Evolutionary conservation across 257 asterid genomes (phyloP).

Genomic region (Galeopsis tetrahit): DNA sequence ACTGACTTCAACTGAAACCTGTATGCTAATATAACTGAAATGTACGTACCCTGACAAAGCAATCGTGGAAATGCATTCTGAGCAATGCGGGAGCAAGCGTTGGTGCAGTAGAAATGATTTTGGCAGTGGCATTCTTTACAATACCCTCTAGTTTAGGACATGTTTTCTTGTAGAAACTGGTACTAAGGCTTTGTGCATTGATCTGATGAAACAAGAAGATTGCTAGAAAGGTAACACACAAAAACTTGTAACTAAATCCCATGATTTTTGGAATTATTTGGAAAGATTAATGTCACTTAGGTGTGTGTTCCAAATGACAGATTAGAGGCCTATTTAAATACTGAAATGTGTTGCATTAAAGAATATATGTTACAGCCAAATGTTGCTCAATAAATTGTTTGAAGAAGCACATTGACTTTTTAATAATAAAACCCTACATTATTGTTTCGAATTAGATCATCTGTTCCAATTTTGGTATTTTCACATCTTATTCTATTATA

Average conservation of each 20-base stretch:
- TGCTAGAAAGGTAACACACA: constrained; percentile 27
- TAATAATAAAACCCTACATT: too few species aligned
- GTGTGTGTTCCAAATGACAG: not conserved
- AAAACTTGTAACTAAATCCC: constrained; percentile 37
- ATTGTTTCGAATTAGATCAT: too few species aligned
- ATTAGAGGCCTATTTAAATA: too few species aligned
- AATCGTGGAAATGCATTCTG: constrained; percentile 77
- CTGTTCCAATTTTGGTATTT: too few species aligned
- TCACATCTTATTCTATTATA: too few species aligned
- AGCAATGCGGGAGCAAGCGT: constrained; percentile 61
- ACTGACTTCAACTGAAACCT: too few species aligned
- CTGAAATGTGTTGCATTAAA: too few species aligned
- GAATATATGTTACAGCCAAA: too few species aligned
- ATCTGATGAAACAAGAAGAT: constrained; percentile 17
- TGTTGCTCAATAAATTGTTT: too few species aligned
- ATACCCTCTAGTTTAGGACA: constrained; percentile 53
- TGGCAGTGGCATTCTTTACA: constrained; percentile 39
- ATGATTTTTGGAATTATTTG: constrained; percentile 29
- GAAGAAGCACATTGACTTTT: too few species aligned
- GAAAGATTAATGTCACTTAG: constrained; percentile 20
- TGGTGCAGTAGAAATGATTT: constrained; percentile 44
- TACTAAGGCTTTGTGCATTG: constrained; percentile 40
- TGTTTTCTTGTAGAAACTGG: constrained; percentile 40
- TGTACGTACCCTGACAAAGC: constrained; percentile 59
- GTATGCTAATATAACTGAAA: not conserved